Evolutionary conservation across 495 filamentous ascomycete species (phyloP), one percentile per base, ranked within the genome.

Genomic region (Aspergillus ellipticus): DNA sequence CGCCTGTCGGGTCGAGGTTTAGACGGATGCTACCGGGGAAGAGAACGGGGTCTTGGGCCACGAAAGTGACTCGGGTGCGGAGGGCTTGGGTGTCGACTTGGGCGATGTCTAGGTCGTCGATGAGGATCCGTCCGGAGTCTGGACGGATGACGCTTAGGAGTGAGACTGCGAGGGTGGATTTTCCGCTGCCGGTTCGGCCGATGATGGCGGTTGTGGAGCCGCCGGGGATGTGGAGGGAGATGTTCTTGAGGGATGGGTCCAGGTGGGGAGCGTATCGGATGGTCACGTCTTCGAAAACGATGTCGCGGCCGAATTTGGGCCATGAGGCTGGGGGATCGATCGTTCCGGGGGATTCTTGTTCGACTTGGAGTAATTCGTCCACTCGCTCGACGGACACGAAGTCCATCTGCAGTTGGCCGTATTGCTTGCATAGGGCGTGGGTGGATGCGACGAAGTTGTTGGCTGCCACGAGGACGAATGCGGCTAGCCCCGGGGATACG

Each of bases 341-440:
- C 3, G 80, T 76, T 7, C 89, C 89, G 3, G 70, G 70, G 0
- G 83, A 74, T 68, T 95, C 90, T 63, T 88, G 82, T 35, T 90
- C 88, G 2, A 92, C 77, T 53, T 87, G 77, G 2, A 91, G 76
- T 0, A 92, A 74, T 61, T 94, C 89, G 22, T 92, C 83, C 3
- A 95, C 81, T 22, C 90, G 80, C 69, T 95, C 90, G 2, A 95
- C 89, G 0, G 88, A 91, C 13, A 93, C 89, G 57, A 93, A 93
- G 60, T 92, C 85, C 88, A 95, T 92, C 72, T 93, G 89, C 22
- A 95, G 78, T 60, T 88, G 80, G 26, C 89, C 89, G 58, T 94
- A 95, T 49, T 81, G 78, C 37, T 78, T 81, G 70, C 90, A 95
- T 0, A 95, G 74, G 3, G 60, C 61, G 63, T 94, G 89, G 0